Evolutionary conservation across 257 asterid species (phyloP), one percentile per base, ranked within the genome.

Genomic region (Ophiorrhiza pumila): DNA sequence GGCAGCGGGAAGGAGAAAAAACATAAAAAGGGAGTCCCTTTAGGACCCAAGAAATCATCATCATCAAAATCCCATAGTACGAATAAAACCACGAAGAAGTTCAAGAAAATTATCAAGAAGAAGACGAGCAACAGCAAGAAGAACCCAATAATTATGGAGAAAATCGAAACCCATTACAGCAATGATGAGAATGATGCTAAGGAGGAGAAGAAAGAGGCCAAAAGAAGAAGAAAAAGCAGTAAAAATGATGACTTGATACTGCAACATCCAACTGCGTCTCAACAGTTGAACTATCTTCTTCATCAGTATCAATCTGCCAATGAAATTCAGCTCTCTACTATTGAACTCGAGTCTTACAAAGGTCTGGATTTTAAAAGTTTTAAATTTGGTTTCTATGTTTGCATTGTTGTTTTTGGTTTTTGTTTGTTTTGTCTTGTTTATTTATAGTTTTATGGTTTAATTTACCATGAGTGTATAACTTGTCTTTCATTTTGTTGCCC

Each of bases 331-430:
- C 93, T 91, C 57, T 94, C 98, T 71, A 79, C 93, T 29, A 87
- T 90, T 39, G 99, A 94, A 65, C 86, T 87, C 46, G 98, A 90
- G 27, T 85, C 95, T 42, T 84, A 88, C 68, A 86, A 83, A 83
- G 99, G 97, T 93, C 17, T 57, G 15, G n/a, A n/a, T n/a, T n/a
- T n/a, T n/a, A n/a, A n/a, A n/a, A n/a, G n/a, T 34, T 68, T 18
- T 25, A 22, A 9, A 17, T 49, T 32, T 18, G 17, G 20, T 63
- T 4, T 63, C 22, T 1, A 57, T 5, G 32, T n/a, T 23, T 55
- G 1, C 52, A 7, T 25, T 55, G 32, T 34, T 27, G 17, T 49
- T 47, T 2, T 2, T 47, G 1, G 27, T 23, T 32, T 0, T 4
- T n/a, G 14, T 46, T 55, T 2, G 45, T 56, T 47, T 68, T 18